Base-by-base conservation (phyloP, 192 early-diverging fungal genomes). In the Backusella australiensis region DNA sequence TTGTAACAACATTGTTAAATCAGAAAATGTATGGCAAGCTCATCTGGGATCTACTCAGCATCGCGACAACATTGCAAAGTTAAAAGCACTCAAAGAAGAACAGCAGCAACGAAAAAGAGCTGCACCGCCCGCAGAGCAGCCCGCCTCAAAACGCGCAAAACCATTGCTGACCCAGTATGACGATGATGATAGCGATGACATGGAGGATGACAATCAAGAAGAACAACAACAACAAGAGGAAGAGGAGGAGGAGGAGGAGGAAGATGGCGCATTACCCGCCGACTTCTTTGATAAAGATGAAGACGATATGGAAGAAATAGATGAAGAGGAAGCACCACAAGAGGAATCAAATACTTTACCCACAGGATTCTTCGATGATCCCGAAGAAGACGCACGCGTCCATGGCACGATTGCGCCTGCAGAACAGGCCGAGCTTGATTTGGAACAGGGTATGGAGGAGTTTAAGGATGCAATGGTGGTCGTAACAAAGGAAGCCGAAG, bases 301-400 rank as follows among this genome's bases (percentile, higher is more conserved):
- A 56, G 9, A 41, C 12, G 29, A 66, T 34, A 76, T 78, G 35
- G 69, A n/a, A 1, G 67, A 71, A 26, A 42, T 34, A n/a, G 69
- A 23, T 23, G 52, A 6, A 14, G 74, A 77, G 26, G 73, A 71
- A 8, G 73, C 79, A 26, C 8, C 7, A 41, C 9, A 15, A 34
- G 41, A 71, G 32, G 21, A 44, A 14, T 32, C 35, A 4, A 44
- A 34, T 36, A 34, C 65, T 11, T 42, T 88, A 23, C 87, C 87
- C n/a, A 72, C 81, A 35, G 87, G 87, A n/a, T 88, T 88, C 65
- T 88, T 88, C 75, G 87, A 88, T 72, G 82, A 86, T 66, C 81
- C 85, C 19, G 82, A 83, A 39, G 75, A 83, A 71, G 87, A 86
- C 52, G 85, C 87, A 4, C 77, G 80, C 23, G 72, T 80, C n/a